Evolutionary conservation across 352 stramenopile genomes (phyloP).

Genomic region (Phytophthora sp.): DNA sequence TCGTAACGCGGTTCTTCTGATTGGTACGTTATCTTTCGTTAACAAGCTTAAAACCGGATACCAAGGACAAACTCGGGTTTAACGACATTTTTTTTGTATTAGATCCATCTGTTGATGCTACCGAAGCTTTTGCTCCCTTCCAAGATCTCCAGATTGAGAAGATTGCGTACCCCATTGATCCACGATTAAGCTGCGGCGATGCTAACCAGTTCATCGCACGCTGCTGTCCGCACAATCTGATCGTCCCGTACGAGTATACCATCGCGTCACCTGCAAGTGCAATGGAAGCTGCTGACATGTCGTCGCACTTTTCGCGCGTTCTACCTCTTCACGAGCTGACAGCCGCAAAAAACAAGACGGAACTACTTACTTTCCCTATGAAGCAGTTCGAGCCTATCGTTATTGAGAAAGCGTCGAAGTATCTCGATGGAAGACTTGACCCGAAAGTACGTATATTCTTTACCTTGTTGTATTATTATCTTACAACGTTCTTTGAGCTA

Average conservation of each 20-base stretch:
- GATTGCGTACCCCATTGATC: slow-evolving; percentile 79
- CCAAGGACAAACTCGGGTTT: neutral
- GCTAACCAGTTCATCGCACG: slow-evolving; percentile 87
- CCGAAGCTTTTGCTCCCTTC: slow-evolving; percentile 61
- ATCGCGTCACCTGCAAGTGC: slow-evolving; percentile 23
- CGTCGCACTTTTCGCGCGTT: slow-evolving; percentile 75
- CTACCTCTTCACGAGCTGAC: slow-evolving; percentile 79
- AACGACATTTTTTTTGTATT: neutral
- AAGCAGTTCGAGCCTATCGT: slow-evolving; percentile 72
- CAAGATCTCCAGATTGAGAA: slow-evolving; percentile 75
- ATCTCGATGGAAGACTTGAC: slow-evolving; percentile 83
- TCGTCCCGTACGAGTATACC: slow-evolving; percentile 73
- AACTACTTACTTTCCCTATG: slow-evolving; percentile 75
- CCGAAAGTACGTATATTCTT: slow-evolving; percentile 49
- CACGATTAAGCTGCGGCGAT: slow-evolving; percentile 81
- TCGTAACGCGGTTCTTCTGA: slow-evolving; percentile 76
- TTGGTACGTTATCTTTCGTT: no score
- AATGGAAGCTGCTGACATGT: slow-evolving; percentile 33
- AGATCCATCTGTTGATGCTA: slow-evolving; percentile 69
- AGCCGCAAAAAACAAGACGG: slow-evolving; percentile 66
- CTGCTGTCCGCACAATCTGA: slow-evolving; percentile 70
- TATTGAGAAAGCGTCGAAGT: slow-evolving; percentile 80
- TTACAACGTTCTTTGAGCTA: no score
- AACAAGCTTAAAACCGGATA: neutral
- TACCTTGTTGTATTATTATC: no score